Evolutionary conservation across 768 basidiomycete species (phyloP).

Genomic region (Lactarius pseudohatsudake): DNA sequence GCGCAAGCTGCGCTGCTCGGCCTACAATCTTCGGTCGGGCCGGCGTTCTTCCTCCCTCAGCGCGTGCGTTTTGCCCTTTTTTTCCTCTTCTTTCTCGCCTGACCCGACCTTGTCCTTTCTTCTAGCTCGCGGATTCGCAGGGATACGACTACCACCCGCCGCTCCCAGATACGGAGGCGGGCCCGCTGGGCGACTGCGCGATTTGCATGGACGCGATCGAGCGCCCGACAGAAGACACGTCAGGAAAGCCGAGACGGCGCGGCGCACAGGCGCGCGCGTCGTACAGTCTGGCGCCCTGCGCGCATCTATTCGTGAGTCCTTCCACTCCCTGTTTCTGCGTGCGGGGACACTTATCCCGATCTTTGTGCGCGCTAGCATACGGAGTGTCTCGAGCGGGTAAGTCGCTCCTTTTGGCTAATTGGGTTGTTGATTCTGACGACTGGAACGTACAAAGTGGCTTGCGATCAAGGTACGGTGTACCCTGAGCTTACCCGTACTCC

Average conservation of each 20-base stretch:
- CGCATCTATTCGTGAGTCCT: conserved; percentile 78
- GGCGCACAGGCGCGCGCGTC: conserved; percentile 11
- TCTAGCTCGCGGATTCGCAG: conserved; percentile 58
- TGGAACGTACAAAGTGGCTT: conserved; percentile 52
- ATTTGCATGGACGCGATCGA: conserved; percentile 90
- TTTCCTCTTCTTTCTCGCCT: background rate
- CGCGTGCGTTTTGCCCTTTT: conserved; percentile 9
- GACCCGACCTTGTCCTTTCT: conserved; percentile 57
- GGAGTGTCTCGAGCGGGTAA: conserved; percentile 76
- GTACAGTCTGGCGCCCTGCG: conserved; percentile 89
- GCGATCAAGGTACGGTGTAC: conserved; percentile 58
- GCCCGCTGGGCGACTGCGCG: conserved; percentile 81
- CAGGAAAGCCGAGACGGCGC: conserved; percentile 31
- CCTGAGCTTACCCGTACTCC: conserved; percentile 1
- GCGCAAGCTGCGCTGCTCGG: conserved; percentile 61
- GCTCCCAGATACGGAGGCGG: conserved; percentile 71
- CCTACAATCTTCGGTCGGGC: conserved; percentile 74
- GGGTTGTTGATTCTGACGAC: conserved; percentile 24
- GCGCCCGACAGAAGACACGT: conserved; percentile 37
- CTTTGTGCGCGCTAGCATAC: conserved; percentile 59
- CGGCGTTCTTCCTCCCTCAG: conserved; percentile 70
- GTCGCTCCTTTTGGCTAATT: conserved; percentile 28
- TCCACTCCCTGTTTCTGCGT: background rate
- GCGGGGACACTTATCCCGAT: conserved; percentile 1
- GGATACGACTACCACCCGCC: conserved; percentile 85